phyloP scores from a whole-genome alignment of 139 green algal species.

The Picochlorum sp. region DNA sequence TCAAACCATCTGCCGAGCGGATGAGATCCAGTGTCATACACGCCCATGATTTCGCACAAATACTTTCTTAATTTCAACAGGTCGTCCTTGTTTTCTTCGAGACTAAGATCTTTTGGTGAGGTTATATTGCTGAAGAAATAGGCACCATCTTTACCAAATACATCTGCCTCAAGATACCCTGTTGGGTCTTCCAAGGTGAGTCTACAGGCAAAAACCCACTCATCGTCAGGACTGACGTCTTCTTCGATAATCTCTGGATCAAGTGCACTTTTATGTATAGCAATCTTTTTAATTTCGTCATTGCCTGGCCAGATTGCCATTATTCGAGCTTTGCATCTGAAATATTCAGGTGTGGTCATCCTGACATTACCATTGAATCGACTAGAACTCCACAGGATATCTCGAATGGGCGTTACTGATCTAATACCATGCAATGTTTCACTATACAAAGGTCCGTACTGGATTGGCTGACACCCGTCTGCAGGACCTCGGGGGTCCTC shows the following conservation, averaged over 20 bases:
- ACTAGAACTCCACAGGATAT: neutral
- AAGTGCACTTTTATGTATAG: neutral
- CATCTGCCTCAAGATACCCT: conserved; percentile 16
- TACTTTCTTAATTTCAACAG: too few relatives aligned
- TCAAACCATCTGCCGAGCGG: neutral
- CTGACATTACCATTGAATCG: too few relatives aligned
- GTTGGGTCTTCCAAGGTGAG: conserved; percentile 33
- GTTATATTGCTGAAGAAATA: conserved; percentile 21
- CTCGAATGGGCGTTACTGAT: neutral
- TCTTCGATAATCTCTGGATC: neutral
- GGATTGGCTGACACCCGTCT: neutral
- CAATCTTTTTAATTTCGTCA: too few relatives aligned
- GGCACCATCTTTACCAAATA: conserved; percentile 29
- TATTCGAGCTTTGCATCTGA: too few relatives aligned
- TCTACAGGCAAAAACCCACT: conserved; percentile 20
- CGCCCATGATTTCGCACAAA: too few relatives aligned
- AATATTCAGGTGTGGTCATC: too few relatives aligned
- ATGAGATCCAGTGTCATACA: neutral
- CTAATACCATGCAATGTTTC: neutral
- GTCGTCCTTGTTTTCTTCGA: neutral
- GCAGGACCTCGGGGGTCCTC: neutral
- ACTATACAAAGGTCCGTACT: neutral
- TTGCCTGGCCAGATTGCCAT: too few relatives aligned
- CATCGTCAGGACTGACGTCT: neutral
- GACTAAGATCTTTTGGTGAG: conserved; percentile 1